phyloP scores from a whole-genome alignment of 148 eudicot species.

The Camellia sinensis region DNA sequence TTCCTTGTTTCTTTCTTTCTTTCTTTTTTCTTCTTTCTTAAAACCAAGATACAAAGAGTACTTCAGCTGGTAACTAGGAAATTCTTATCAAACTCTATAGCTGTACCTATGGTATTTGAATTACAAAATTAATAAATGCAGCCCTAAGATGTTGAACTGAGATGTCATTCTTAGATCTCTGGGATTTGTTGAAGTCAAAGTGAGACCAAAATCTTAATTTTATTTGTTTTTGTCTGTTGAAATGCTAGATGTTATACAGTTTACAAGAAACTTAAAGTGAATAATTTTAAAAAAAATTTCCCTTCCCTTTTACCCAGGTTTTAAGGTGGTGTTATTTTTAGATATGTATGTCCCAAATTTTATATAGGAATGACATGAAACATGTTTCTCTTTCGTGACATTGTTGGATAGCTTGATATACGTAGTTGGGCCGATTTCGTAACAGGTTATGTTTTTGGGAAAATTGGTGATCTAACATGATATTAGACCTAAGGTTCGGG shows the following conservation, averaged over 20 bases:
- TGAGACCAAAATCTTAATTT: background rate
- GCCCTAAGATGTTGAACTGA: background rate
- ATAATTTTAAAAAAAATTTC: background rate
- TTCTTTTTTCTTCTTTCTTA: background rate
- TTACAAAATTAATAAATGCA: background rate
- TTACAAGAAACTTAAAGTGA: background rate
- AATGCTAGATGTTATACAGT: background rate
- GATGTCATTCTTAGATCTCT: background rate
- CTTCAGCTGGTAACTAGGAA: background rate
- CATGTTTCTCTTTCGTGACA: background rate
- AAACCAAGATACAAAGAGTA: background rate
- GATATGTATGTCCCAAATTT: background rate
- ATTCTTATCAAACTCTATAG: background rate
- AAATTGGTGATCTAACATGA: too few species aligned
- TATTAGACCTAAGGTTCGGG: too few species aligned
- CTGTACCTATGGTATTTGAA: background rate
- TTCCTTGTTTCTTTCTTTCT: background rate
- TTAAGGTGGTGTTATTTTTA: background rate
- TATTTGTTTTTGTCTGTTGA: background rate
- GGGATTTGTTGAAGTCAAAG: background rate
- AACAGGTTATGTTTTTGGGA: too few species aligned
- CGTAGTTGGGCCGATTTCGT: too few species aligned
- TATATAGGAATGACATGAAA: constrained; percentile 7
- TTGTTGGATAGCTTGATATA: too few species aligned
- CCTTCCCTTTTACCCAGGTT: background rate